Evolutionary conservation across 768 basidiomycete genomes (phyloP).

Genomic region (Lentinula edodes): DNA sequence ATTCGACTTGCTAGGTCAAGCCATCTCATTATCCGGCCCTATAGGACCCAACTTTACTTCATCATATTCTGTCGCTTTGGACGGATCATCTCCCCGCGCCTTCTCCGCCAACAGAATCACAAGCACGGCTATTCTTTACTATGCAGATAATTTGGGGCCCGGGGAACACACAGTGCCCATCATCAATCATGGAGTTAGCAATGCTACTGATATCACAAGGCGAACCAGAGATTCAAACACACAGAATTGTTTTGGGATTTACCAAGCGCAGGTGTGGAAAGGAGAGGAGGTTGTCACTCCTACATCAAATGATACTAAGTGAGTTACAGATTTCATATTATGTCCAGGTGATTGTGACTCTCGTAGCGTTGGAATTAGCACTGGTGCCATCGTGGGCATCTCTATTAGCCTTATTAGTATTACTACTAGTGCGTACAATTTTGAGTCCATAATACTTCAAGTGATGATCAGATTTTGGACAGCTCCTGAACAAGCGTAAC

Average conservation of each 20-base stretch:
- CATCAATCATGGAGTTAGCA: slow-evolving; percentile 20
- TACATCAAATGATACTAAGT: not conserved
- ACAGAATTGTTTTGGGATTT: slow-evolving; percentile 18
- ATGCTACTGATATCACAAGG: not conserved
- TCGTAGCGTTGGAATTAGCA: not conserved
- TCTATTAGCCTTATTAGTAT: slow-evolving; percentile 9
- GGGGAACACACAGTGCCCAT: slow-evolving; percentile 24
- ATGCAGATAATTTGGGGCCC: slow-evolving; percentile 18
- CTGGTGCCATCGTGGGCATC: slow-evolving; percentile 14
- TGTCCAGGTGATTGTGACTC: too few species aligned
- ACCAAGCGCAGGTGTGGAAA: slow-evolving; percentile 23
- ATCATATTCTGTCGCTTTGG: slow-evolving; percentile 18
- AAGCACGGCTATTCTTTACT: slow-evolving; percentile 13
- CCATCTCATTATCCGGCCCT: slow-evolving; percentile 23
- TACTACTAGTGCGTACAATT: slow-evolving; percentile 13
- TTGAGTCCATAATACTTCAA: not conserved
- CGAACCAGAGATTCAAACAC: not conserved
- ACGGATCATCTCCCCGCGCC: slow-evolving; percentile 11
- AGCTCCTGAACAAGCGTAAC: slow-evolving; percentile 18
- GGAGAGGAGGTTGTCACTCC: not conserved
- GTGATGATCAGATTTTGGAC: not conserved
- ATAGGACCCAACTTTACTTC: slow-evolving; percentile 21
- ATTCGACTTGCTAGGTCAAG: not conserved
- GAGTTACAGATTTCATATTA: not conserved
- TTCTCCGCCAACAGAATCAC: slow-evolving; percentile 14